Evolutionary conservation across 2,329 filamentous ascomycete species (phyloP), one percentile per base, ranked within the genome.

Genomic region (Sclerotinia spermophila): DNA sequence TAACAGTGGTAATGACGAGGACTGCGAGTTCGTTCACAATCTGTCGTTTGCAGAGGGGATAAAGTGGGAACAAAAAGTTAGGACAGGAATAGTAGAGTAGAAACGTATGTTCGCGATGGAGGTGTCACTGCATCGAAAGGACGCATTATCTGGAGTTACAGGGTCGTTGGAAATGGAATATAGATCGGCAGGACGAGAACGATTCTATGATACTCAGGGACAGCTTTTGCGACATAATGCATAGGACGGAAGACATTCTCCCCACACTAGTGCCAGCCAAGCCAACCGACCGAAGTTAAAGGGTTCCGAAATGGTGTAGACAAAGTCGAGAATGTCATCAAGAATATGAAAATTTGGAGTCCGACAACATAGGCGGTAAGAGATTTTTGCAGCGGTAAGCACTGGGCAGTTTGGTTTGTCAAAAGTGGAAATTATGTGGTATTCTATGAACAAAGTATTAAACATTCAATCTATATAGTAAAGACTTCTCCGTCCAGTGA

Each of bases 401-500:
- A 35, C 17, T 38, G 10, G 8, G 7, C 6, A 27, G 17, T 53
- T n/a, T 21, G 38, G n/a, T 44, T 17, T 45, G 13, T 11, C 7
- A 30, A 15, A 42, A 5, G 40, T 44, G 3, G 21, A 38, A 40
- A 42, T 33, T 45, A 65, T 69, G 44, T 56, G 48, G 27, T 55
- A 56, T 38, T 44, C 38, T 55, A 55, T 33, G 15, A 58, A 56
- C 24, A 65, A 65, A 30, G 65, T 53, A 35, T 13, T 27, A 35
- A 24, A 56, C 33, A 13, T 35, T 40, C 45, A 33, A 55, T 45
- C 30, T 71, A 72, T 35, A 30, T 62, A 40, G 60, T 67, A 56
- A 74, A 69, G 17, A 74, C 67, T 51, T 76, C 73, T 17, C 73
- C 73, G 45, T 76, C 69, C 27, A 75, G 27, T 42, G 59, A 68